Conservation (phyloP, 495 filamentous ascomycete species). For the Glarea lozoyensis region DNA sequence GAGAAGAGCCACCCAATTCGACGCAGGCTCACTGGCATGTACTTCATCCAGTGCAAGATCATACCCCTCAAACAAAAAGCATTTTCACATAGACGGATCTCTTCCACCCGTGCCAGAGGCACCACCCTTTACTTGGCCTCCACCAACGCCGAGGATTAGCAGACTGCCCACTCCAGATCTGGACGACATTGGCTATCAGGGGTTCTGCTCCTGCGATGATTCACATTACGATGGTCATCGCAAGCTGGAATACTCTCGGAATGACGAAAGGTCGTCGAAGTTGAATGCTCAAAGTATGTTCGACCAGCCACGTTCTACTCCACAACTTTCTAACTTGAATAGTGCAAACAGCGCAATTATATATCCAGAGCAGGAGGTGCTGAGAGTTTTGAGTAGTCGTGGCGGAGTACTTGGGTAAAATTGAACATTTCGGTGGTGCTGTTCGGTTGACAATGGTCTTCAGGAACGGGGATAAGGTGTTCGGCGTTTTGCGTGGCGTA, state of each 20-base stretch:
- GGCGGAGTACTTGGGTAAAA: neutral
- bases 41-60: neutral
- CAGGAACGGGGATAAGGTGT: neutral
- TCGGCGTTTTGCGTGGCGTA: neutral
- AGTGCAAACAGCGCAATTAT: neutral
- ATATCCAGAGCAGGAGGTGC: neutral
- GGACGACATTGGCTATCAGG: conserved; percentile 5
- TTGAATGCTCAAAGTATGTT: neutral
- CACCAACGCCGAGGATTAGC: conserved; percentile 15
- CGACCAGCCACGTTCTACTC: neutral
- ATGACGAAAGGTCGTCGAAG: neutral
- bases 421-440: neutral
- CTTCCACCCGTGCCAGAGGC: conserved; percentile 14
- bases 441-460: neutral
- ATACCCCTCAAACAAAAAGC: neutral
- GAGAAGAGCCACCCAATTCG: neutral
- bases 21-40: conserved; percentile 3
- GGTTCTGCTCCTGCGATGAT: conserved; percentile 3
- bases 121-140: conserved; percentile 7
- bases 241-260: neutral
- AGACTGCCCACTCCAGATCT: conserved; percentile 19
- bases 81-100: neutral
- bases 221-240: neutral
- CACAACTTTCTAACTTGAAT: neutral
- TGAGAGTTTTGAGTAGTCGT: neutral